phyloP scores from a whole-genome alignment of 2,329 filamentous ascomycete genomes.

The Ophiocordyceps robertsii region DNA sequence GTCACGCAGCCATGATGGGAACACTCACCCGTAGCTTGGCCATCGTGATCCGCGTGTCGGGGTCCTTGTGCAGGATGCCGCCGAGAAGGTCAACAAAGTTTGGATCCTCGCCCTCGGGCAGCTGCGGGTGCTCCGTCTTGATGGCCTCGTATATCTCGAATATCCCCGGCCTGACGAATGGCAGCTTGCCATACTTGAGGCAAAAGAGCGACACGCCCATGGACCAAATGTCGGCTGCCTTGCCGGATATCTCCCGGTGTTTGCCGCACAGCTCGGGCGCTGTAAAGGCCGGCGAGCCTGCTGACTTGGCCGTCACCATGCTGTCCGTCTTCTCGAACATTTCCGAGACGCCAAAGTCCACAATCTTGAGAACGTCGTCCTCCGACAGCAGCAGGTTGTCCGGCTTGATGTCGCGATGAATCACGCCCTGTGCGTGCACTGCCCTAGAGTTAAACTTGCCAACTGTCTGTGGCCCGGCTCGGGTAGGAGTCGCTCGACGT shows the following conservation, averaged over 20 bases:
- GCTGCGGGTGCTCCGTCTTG: constrained; percentile 49
- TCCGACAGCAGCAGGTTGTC: constrained; percentile 86
- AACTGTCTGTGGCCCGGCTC: background rate
- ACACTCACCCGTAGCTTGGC: constrained; percentile 59
- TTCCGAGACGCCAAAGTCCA: constrained; percentile 97
- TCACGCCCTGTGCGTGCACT: constrained; percentile 89
- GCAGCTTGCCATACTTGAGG: constrained; percentile 74
- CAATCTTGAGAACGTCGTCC: constrained; percentile 90
- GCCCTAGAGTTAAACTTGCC: constrained; percentile 3
- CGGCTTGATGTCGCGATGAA: constrained; percentile 95
- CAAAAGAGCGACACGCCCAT: constrained; percentile 96
- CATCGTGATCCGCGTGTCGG: constrained; percentile 72
- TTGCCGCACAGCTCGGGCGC: constrained; percentile 83
- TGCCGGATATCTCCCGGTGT: constrained; percentile 78
- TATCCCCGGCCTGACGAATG: constrained; percentile 67
- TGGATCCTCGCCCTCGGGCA: constrained; percentile 51
- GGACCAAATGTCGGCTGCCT: constrained; percentile 91
- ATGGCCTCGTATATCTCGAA: constrained; percentile 87
- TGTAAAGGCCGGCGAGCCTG: constrained; percentile 87
- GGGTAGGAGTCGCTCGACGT: constrained; percentile 20
- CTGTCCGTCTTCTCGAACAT: constrained; percentile 81
- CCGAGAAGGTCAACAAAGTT: constrained; percentile 63
- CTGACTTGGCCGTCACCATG: constrained; percentile 88
- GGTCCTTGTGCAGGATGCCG: constrained; percentile 72
- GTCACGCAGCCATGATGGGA: background rate